phyloP scores from a whole-genome alignment of 1,284 basidiomycete genomes.

The Laetiporus sulphureus region DNA sequence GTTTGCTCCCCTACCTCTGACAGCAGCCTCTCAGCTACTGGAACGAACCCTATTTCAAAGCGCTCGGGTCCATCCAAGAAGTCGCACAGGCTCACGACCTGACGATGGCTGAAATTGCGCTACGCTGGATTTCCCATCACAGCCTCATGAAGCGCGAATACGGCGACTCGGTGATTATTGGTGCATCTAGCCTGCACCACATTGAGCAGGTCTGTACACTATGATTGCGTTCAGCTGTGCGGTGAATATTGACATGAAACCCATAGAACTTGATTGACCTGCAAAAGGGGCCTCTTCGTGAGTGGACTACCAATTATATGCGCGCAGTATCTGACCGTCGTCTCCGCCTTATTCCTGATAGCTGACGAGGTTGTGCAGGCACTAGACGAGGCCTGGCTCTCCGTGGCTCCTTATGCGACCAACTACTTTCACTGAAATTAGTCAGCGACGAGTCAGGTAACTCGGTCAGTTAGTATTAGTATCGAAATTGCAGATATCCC shows the following conservation, averaged over 20 bases:
- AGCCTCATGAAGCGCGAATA: slow-evolving; percentile 39
- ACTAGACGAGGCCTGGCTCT: slow-evolving; percentile 33
- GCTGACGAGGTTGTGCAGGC: slow-evolving; percentile 31
- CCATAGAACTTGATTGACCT: slow-evolving; percentile 43
- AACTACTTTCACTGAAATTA: slow-evolving; percentile 24
- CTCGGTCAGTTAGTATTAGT: no score
- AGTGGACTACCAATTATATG: slow-evolving; percentile 17
- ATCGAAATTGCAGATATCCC: no score
- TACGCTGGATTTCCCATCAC: slow-evolving; percentile 52
- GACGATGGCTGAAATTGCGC: slow-evolving; percentile 41
- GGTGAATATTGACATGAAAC: neutral
- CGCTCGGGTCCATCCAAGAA: slow-evolving; percentile 32
- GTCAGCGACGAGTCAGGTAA: no score
- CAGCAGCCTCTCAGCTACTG: slow-evolving; percentile 28
- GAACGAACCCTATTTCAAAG: slow-evolving; percentile 44
- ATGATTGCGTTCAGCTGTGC: neutral
- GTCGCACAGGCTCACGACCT: slow-evolving; percentile 36
- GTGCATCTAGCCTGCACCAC: slow-evolving; percentile 42
- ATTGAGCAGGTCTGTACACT: slow-evolving; percentile 34
- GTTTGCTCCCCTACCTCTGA: no score
- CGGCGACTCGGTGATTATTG: slow-evolving; percentile 45
- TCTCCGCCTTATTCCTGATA: slow-evolving; percentile 7
- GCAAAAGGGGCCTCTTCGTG: slow-evolving; percentile 51
- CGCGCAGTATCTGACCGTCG: neutral
- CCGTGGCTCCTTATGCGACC: slow-evolving; percentile 24